Base-by-base conservation (phyloP, 768 basidiomycete genomes). In the Kwoniella europaea region DNA sequence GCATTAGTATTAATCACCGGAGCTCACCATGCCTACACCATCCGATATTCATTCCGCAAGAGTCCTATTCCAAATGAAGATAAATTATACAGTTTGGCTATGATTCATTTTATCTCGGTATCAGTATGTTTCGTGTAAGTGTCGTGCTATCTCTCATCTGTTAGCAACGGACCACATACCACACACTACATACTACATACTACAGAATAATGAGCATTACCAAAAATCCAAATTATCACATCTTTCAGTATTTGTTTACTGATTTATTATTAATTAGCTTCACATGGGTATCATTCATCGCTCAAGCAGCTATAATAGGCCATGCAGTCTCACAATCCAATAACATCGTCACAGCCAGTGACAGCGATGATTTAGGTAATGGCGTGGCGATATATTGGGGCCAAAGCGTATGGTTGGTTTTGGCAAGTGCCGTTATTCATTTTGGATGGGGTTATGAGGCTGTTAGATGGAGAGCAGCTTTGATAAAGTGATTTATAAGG, bases 391-490 rank as follows among this genome's bases (percentile, higher is more conserved):
- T 80, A 10, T 69, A 58, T 12, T 80, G 79, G 79, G 79, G 79
- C 59, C 77, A 76, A 46, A 67, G 66, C 12, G 43, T 71, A 4
- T 80, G 77, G 77, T 52, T 80, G 4, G 79, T 80, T 0, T 68
- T 80, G 24, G 79, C 69, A 15, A 68, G 75, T 63, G 79, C 77
- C 4, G 59, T 78, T 22, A 64, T 80, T 0, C 75, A 78, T 59
- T 70, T 78, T 43, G 77, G 75, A 52, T 80, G 79, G 79, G 77
- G 73, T 10, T 80, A 74, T 46, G 79, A 80, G 66, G 77, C 77
- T 46, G 77, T 78, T 12, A 46, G 79, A 20, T 80, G 79, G 79
- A 68, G 79, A 43, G 71, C 67, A 16, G 59, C 59, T 44, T 22
- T 61, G 10, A 18, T 61, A 9, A 61, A 61, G 15, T 61, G 35